phyloP scores from a whole-genome alignment of 1,284 basidiomycete genomes.

The Cerioporus squamosus region DNA sequence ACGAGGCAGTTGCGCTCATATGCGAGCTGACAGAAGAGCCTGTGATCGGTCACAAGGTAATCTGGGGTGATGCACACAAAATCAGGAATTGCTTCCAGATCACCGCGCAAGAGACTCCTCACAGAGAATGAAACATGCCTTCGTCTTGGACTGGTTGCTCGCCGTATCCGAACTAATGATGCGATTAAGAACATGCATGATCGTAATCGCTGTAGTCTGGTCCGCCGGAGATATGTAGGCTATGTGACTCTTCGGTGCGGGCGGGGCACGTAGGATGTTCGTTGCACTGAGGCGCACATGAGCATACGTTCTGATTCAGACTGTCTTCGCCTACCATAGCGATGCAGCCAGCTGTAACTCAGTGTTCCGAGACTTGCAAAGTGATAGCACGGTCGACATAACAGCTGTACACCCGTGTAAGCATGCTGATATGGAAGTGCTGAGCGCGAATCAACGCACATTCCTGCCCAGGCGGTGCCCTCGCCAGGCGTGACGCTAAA shows the following conservation, averaged over 20 bases:
- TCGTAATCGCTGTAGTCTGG: slow-evolving; percentile 50
- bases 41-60: slow-evolving; percentile 73
- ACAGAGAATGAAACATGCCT: slow-evolving; percentile 79
- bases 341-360: slow-evolving; percentile 71
- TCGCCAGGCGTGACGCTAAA: slow-evolving; percentile 53
- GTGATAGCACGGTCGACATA: slow-evolving; percentile 46
- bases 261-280: slow-evolving; percentile 56
- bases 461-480: slow-evolving; percentile 41
- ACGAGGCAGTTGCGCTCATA: slow-evolving; percentile 64
- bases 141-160: slow-evolving; percentile 47
- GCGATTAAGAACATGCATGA: slow-evolving; percentile 67
- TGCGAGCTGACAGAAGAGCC: slow-evolving; percentile 64
- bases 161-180: slow-evolving; percentile 52
- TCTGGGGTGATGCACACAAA: slow-evolving; percentile 45
- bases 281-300: slow-evolving; percentile 47
- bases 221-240: slow-evolving; percentile 35
- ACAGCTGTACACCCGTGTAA: slow-evolving; percentile 17
- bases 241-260: background rate
- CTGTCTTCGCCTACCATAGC: slow-evolving; percentile 52
- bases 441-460: slow-evolving; percentile 30
- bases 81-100: background rate
- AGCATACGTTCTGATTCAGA: background rate
- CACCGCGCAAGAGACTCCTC: slow-evolving; percentile 16
- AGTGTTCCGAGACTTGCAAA: slow-evolving; percentile 56
- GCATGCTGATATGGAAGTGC: background rate